Evolutionary conservation across 495 filamentous ascomycete genomes (phyloP).

Genomic region (Talaromyces proteolyticus): DNA sequence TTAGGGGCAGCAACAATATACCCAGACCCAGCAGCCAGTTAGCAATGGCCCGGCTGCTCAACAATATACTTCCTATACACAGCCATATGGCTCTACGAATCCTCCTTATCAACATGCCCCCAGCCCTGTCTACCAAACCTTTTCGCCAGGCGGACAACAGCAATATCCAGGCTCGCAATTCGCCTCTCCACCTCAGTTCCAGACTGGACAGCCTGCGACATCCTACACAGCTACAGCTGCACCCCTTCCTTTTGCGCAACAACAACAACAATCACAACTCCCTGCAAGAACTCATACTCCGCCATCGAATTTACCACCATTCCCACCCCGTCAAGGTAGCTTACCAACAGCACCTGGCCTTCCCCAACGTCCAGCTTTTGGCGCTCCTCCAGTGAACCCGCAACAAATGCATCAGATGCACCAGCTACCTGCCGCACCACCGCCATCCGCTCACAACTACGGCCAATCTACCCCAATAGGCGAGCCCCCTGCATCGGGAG

Average conservation of each 20-base stretch:
- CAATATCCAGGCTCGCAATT: slow-evolving; percentile 28
- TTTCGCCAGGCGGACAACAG: slow-evolving; percentile 26
- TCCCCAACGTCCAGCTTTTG: slow-evolving; percentile 58
- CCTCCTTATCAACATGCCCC: slow-evolving; percentile 36
- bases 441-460: slow-evolving; percentile 16
- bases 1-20: slow-evolving; percentile 23
- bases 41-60: slow-evolving; percentile 15
- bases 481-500: slow-evolving; percentile 19
- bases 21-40: slow-evolving; percentile 16
- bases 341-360: slow-evolving; percentile 53
- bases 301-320: slow-evolving; percentile 26
- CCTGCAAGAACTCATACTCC: slow-evolving; percentile 34
- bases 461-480: slow-evolving; percentile 33
- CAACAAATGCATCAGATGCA: slow-evolving; percentile 62
- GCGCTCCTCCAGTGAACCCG: slow-evolving; percentile 48
- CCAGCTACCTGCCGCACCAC: slow-evolving; percentile 21
- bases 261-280: slow-evolving; percentile 26
- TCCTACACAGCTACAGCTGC: slow-evolving; percentile 24
- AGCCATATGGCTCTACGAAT: slow-evolving; percentile 29
- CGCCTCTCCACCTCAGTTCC: slow-evolving; percentile 32
- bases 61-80: slow-evolving; percentile 28
- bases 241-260: slow-evolving; percentile 27
- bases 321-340: slow-evolving; percentile 41
- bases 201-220: slow-evolving; percentile 16
- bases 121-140: slow-evolving; percentile 34